phyloP scores from a whole-genome alignment of 805 yeast species.

The Ogataea dorogensis region DNA sequence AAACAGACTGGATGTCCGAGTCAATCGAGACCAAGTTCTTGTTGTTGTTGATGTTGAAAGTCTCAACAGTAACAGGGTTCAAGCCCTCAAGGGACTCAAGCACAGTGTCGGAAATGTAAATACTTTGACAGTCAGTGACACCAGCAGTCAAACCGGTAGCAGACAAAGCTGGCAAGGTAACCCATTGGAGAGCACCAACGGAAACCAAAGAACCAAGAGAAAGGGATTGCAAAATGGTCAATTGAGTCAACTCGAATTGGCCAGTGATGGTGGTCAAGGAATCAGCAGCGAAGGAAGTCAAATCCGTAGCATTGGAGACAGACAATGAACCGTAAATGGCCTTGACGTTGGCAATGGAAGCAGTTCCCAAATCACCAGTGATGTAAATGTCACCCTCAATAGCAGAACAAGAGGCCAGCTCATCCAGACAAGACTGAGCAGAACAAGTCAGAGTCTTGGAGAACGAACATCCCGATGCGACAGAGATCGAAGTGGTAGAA shows the following conservation, averaged over 20 bases:
- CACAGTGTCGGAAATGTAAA: constrained; percentile 72
- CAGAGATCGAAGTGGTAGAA: constrained; percentile 45
- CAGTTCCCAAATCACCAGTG: constrained; percentile 60
- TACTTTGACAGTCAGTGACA: constrained; percentile 68
- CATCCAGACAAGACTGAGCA: constrained; percentile 75
- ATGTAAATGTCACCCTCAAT: constrained; percentile 78
- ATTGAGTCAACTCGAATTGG: constrained; percentile 55
- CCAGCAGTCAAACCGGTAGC: constrained; percentile 65
- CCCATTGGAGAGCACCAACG: constrained; percentile 77
- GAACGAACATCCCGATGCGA: constrained; percentile 67
- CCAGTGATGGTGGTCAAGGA: constrained; percentile 72
- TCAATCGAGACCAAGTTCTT: constrained; percentile 66
- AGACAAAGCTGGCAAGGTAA: constrained; percentile 83
- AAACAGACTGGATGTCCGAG: constrained; percentile 70
- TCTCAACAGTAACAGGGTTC: constrained; percentile 43
- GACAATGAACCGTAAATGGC: constrained; percentile 74
- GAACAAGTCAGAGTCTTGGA: constrained; percentile 65
- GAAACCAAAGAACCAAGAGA: constrained; percentile 76
- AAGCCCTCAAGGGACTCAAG: constrained; percentile 69
- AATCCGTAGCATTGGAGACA: constrained; percentile 61
- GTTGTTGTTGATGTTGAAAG: constrained; percentile 91
- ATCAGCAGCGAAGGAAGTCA: constrained; percentile 74
- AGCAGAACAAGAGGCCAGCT: constrained; percentile 69
- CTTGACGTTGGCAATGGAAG: constrained; percentile 71
- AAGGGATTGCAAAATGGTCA: constrained; percentile 65